Base-by-base conservation (phyloP, 805 yeast genomes). In the Wickerhamomyces canadensis region DNA sequence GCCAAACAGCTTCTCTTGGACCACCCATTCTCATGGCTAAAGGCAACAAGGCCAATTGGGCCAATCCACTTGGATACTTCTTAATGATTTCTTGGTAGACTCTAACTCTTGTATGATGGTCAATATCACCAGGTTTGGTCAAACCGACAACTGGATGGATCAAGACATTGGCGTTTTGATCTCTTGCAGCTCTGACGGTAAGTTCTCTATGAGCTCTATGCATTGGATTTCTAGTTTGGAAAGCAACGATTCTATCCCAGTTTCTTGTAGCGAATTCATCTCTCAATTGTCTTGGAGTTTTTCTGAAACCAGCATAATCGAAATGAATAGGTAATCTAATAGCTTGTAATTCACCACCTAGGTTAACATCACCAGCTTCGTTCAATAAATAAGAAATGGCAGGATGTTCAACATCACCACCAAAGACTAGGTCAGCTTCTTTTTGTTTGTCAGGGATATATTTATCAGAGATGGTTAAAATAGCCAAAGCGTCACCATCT, bases 21-120 rank as follows among this genome's bases (percentile, higher is more conserved):
- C 98, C 98, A 39, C 93, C 97, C 98, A 89, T 89, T 73, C 98
- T 81, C 98, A 89, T 89, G 27, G 98, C 98, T 56, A 89, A 71
- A 11, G 98, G 98, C 52, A 89, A 72, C 47, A 89, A 68, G 8
- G 96, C 81, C 44, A 89, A 69, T 47, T 84, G 78, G 13, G 97
- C 97, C 76, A 89, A 82, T 37, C 96, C 96, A 47, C 80, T 84
- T 36, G 97, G 98, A 65, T 85, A 89, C 56, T 91, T 83, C 65
- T 89, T 85, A 64, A 91, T 76, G 51, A 89, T 79, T 51, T 91
- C 94, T 65, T 85, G 84, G 69, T 89, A 89, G 12, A 89, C 98
- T 54, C 93, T 84, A 40, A 89, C 97, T 67, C 98, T 81, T 36
- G 98, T 89, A 65, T 89, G 96, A 64, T 89, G 97, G 61, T 89